A percentile compares a stretch with the other conserved stretches of the same genome.
phyloP scores from a whole-genome alignment of 176 grass and related monocot species.

The Zea luxurians region DNA sequence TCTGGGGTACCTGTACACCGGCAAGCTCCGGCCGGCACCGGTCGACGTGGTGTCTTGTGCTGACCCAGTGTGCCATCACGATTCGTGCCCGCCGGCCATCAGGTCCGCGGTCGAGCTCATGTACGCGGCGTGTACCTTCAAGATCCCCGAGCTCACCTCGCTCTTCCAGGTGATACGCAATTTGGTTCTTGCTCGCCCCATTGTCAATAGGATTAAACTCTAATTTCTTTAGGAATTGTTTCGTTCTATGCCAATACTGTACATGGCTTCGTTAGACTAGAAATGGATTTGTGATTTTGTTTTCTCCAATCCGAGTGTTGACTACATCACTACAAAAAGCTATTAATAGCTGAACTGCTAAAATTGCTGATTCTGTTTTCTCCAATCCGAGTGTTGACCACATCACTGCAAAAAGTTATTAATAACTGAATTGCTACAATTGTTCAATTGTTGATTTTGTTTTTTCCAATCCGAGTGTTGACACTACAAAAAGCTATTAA shows the following conservation, averaged over 20 bases:
- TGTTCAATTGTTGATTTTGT: neutral
- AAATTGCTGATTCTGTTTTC: neutral
- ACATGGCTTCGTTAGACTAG: neutral
- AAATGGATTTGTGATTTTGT: neutral
- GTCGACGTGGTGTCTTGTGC: constrained; percentile 67
- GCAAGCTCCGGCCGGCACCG: constrained; percentile 53
- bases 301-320: neutral
- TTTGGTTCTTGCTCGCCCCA: neutral
- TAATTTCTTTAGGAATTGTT: neutral
- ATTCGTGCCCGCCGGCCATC: constrained; percentile 82
- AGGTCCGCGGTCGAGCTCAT: constrained; percentile 72
- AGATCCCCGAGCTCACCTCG: constrained; percentile 72
- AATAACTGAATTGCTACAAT: too few relatives aligned
- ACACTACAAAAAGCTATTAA: neutral
- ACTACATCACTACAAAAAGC: neutral
- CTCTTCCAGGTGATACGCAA: constrained; percentile 75
- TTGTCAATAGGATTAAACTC: neutral
- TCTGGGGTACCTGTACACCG: constrained; percentile 80
- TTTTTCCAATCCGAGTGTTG: neutral
- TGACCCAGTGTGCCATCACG: constrained; percentile 70
- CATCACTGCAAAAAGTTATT: too few relatives aligned
- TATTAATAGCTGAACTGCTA: neutral
- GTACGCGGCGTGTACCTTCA: constrained; percentile 75
- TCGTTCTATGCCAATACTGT: neutral
- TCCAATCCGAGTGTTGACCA: too few relatives aligned